Base-by-base conservation (phyloP, 1,284 basidiomycete species). In the Pseudozyma thailandica region DNA sequence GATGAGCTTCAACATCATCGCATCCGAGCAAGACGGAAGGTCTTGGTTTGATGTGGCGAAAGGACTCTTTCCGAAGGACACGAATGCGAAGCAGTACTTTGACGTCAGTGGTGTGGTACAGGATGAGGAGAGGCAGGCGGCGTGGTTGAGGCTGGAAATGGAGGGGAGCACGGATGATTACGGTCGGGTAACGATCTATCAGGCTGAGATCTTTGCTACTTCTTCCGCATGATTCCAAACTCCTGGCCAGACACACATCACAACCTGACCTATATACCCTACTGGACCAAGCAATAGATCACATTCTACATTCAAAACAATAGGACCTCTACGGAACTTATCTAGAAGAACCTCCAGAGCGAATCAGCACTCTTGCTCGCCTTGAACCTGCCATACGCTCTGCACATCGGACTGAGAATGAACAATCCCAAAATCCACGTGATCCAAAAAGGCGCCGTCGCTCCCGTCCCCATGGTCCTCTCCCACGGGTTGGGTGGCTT, bases 321-420 rank as follows among this genome's bases (percentile, higher is more conserved):
- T 13, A 23, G 16, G 31, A 31, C 30, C 30, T 31, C 30, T 31
- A 15, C 30, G 20, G 16, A 25, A 20, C 20, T 38, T 9, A 23
- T 39, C 43, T 59, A 71, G 18, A 74, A 66, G 56, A 74, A 74
- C 13, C 68, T 46, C 72, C 72, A 74, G 16, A 74, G 37, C 12
- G 45, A 50, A 42, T 74, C 72, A 6, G 52, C 23, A 6, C 38
- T 18, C 26, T 64, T 30, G 1, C 35, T 35, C 13, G 35, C 38
- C 41, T 74, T 74, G 50, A 74, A 71, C 8, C 47, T 25, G 13
- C 55, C 68, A 37, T 71, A 74, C 2, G 43, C 47, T 0, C 45
- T 30, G 38, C 74, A 77, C 25, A 65, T 20, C 5, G 60, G 57
- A 28, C 46, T 59, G 9, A 74, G 48, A 12, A 74, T 50, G 23